Evolutionary conservation across 2,329 filamentous ascomycete species (phyloP).

Genomic region (Beauveria pseudobassiana): DNA sequence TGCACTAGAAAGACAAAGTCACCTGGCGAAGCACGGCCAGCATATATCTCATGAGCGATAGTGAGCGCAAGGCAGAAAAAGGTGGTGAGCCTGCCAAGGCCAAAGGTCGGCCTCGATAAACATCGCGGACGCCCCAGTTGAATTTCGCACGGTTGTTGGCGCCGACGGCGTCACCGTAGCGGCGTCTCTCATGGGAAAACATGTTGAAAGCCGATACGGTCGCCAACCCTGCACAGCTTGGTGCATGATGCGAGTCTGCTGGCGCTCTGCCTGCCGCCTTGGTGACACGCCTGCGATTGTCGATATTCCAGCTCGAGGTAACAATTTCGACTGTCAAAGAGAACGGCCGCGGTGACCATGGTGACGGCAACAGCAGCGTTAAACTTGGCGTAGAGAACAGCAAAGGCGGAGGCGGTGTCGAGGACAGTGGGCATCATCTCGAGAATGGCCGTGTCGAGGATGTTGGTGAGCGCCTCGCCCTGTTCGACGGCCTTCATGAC

Average conservation of each 20-base stretch:
- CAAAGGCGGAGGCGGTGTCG: constrained; percentile 54
- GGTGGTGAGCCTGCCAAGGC: constrained; percentile 39
- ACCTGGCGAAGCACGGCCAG: constrained; percentile 35
- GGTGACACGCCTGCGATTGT: constrained; percentile 16
- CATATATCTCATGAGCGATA: constrained; percentile 37
- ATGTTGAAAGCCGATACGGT: constrained; percentile 42
- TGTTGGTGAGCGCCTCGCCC: constrained; percentile 49
- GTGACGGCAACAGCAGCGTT: constrained; percentile 48
- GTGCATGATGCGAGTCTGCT: constrained; percentile 45
- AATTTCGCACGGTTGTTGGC: constrained; percentile 18
- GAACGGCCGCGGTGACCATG: constrained; percentile 20
- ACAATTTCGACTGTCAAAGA: constrained; percentile 20
- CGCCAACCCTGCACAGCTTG: constrained; percentile 54
- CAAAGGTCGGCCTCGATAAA: constrained; percentile 17
- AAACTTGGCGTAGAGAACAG: constrained; percentile 54
- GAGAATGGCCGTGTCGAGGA: constrained; percentile 54
- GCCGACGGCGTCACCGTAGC: constrained; percentile 20
- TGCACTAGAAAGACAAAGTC: constrained; percentile 53
- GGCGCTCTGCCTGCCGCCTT: constrained; percentile 37
- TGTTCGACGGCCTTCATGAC: constrained; percentile 59
- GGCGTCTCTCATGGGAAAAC: constrained; percentile 22
- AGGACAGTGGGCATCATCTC: constrained; percentile 53
- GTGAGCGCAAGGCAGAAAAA: constrained; percentile 32
- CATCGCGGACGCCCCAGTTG: constrained; percentile 17
- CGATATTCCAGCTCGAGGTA: constrained; percentile 30